Percentiles rank a stretch among this genome's conserved stretches.
Evolutionary conservation across 75 land plant species (phyloP).

Genomic region (Selaginella moellendorffii): DNA sequence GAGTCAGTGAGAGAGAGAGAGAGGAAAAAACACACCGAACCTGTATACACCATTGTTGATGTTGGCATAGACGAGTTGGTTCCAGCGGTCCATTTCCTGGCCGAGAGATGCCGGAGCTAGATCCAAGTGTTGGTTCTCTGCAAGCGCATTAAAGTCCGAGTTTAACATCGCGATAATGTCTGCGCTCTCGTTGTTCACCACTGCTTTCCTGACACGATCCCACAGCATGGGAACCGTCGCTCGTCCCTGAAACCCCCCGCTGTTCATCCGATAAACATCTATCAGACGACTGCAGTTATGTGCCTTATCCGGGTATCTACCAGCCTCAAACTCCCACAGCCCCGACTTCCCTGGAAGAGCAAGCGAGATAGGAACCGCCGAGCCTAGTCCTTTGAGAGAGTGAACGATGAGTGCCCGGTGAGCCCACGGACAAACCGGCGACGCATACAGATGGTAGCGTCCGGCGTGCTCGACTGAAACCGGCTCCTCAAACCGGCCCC

Average conservation of each 20-base stretch:
- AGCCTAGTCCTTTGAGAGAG: conserved; percentile 50
- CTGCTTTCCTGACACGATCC: conserved; percentile 41
- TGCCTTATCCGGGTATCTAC: conserved; percentile 33
- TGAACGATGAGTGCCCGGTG: conserved; percentile 74
- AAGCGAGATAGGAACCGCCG: conserved; percentile 49
- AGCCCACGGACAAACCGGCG: conserved; percentile 83
- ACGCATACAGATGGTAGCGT: conserved; percentile 68
- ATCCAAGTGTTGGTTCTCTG: conserved; percentile 34
- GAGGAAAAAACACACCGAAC: conserved; percentile 17
- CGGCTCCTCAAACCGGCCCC: conserved; percentile 5
- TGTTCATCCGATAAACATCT: conserved; percentile 46
- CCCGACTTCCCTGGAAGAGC: conserved; percentile 55
- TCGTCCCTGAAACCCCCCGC: conserved; percentile 63
- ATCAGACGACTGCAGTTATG: conserved; percentile 37
- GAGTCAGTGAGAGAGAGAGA: not conserved
- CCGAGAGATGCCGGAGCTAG: conserved; percentile 40
- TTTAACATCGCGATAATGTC: conserved; percentile 68
- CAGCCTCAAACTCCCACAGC: conserved; percentile 33
- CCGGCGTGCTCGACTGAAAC: not conserved
- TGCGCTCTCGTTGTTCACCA: conserved; percentile 83
- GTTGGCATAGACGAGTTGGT: conserved; percentile 42
- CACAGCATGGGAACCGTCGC: conserved; percentile 90
- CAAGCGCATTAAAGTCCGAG: conserved; percentile 31
- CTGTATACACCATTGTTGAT: conserved; percentile 89
- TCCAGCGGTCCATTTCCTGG: conserved; percentile 63